These are phyloP conservation scores for Phialophora chinensis DNA, from an alignment of 2,329 filamentous ascomycete species.

Conservation along the genomic window DNA sequence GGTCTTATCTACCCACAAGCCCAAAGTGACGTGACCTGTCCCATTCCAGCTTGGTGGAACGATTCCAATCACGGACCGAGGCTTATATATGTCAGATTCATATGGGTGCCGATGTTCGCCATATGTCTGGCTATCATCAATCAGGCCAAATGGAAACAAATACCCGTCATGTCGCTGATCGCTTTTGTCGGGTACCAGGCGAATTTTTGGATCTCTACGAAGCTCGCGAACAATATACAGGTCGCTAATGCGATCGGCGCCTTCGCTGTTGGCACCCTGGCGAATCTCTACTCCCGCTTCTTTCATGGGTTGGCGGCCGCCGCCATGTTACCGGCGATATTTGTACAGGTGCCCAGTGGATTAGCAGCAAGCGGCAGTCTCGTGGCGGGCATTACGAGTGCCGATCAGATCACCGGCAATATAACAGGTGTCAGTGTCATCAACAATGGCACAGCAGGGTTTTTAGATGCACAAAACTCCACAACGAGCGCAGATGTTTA, in stretches of 20 bases:
- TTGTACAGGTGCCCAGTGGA: constrained; percentile 68
- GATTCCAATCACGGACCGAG: constrained; percentile 55
- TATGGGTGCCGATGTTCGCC: constrained; percentile 76
- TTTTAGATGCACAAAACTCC: constrained; percentile 32
- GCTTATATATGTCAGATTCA: constrained; percentile 59
- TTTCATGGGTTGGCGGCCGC: constrained; percentile 81
- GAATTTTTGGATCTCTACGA: constrained; percentile 72
- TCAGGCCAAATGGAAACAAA: constrained; percentile 79
- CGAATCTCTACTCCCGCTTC: constrained; percentile 75
- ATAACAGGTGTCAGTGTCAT: constrained; percentile 53
- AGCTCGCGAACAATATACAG: constrained; percentile 72
- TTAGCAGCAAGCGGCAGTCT: constrained; percentile 64
- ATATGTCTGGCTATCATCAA: constrained; percentile 78
- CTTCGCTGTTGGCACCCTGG: constrained; percentile 75
- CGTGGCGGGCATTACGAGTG: constrained; percentile 62
- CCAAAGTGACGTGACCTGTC: constrained; percentile 32
- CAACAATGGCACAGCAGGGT: constrained; percentile 44
- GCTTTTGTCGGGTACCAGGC: constrained; percentile 75
- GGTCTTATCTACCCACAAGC: constrained; percentile 32
- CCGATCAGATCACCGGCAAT: constrained; percentile 47
- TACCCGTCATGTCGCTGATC: constrained; percentile 76
- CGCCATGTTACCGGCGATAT: constrained; percentile 85
- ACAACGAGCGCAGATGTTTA: constrained; percentile 37
- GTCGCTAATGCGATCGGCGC: constrained; percentile 80
- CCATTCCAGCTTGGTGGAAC: constrained; percentile 30